Evolutionary conservation across 2,329 filamentous ascomycete genomes (phyloP), one percentile per base, ranked within the genome.

Genomic region (Incumbomyces lentus): DNA sequence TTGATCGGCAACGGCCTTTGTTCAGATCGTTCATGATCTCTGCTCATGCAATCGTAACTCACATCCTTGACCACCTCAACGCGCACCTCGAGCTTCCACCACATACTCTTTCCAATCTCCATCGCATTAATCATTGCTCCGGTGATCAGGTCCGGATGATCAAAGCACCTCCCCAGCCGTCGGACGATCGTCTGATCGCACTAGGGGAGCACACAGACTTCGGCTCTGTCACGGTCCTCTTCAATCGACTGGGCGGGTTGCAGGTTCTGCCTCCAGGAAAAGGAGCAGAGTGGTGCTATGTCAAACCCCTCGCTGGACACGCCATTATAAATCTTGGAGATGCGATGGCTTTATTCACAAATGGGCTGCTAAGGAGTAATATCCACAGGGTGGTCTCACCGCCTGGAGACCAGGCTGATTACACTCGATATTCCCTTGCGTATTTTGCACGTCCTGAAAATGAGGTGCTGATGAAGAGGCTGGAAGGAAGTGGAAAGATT

Each of bases 191-290:
- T 18, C 62, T 60, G 33, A 67, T 68, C 2, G 67, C 69, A 2
- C 55, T 75, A 17, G 71, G 71, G 17, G 71, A 72, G 47, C 75
- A 79, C 55, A 77, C 74, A 2, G 75, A 78, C 52, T 77, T 77
- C 51, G 75, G 74, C 38, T 71, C 65, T 43, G 64, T 78, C 5
- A 78, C 75, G 0, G 60, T 78, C 4, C 65, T 79, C 1, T 75
- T 78, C 59, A 78, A 77, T 59, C 66, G 72, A 0, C 58, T 78
- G 2, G 74, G 74, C 0, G 75, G 75, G 0, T 62, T 78, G 6
- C 75, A 78, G 55, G 69, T 78, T 2, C 62, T 71, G 2, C 65
- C 69, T 0, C 71, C 72, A 0, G 60, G 60, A 0, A 52, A 54
- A 3, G 62, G 64, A 44, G 61, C 61, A 8, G 58, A 66, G 22